Base-by-base conservation (phyloP, 192 early-diverging fungal genomes). In the Piromyces sp. region DNA sequence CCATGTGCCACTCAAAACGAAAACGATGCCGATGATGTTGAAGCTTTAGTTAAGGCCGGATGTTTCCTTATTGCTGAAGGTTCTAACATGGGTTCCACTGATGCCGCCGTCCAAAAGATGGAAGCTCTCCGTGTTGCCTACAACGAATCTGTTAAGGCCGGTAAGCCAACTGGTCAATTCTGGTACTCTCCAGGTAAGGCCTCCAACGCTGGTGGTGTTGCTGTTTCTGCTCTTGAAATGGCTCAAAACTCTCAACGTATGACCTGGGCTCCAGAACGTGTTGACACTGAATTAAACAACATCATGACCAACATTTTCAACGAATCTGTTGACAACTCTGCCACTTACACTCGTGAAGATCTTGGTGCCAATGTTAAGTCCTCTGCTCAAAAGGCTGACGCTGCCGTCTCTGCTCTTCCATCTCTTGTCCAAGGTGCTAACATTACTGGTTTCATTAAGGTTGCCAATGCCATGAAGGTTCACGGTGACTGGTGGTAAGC, bases 251-350 rank as follows among this genome's bases (percentile, higher is more conserved):
- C 37, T 14, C 37, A 38, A 38, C 37, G 37, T 38, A 38, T 38
- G 37, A 38, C 37, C 7, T 38, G 37, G 37, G 14, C 37, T 38
- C 83, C 86, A 84, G 84, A 86, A 81, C 86, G 88, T 83, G 88
- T 89, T 40, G 88, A 89, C 79, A 22, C 80, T 36, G 84, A 89
- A 84, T 85, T 89, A 80, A 87, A 86, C 83, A 86, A 83, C 80
- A 89, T 89, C 80, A 89, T 89, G 88, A 86, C 88, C 85, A 86
- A 89, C 81, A 88, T 87, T 85, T 89, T 89, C 79, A 79, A 89
- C 14, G 37, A 38, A 38, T 38, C 37, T 15, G 37, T 38, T 13
- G 37, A 38, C 14, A 38, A 38, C 14, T 79, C 88, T 33, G 82
- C 85, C 40, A 82, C 82, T 79, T 89, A 89, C 85, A 51, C 42